phyloP scores from a whole-genome alignment of 768 basidiomycete genomes.

The Megacollybia marginata region DNA sequence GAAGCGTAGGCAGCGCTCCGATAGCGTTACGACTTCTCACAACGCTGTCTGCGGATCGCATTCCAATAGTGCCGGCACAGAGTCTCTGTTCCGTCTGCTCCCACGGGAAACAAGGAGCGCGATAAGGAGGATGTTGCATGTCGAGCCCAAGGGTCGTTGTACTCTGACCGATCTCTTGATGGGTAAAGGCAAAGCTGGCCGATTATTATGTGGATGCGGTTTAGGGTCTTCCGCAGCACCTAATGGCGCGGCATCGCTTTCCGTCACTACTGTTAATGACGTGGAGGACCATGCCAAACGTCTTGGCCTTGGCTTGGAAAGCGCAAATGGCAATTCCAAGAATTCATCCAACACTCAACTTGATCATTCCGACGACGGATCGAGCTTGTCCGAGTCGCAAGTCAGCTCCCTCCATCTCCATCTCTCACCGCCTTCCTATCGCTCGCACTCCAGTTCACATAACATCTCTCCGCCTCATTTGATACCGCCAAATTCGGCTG shows the following conservation, averaged over 20 bases:
- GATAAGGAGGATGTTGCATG: conserved; percentile 87
- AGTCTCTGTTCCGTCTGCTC: conserved; percentile 93
- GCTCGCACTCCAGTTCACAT: background rate
- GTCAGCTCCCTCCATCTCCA: background rate
- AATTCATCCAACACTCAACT: background rate
- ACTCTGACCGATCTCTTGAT: conserved; percentile 88
- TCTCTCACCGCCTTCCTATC: background rate
- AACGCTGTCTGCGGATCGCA: conserved; percentile 40
- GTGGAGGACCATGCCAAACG: background rate
- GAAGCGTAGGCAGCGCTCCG: conserved; percentile 34
- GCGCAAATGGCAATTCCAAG: background rate
- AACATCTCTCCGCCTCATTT: background rate
- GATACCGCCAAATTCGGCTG: background rate
- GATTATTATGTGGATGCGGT: conserved; percentile 74
- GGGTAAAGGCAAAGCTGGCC: conserved; percentile 67
- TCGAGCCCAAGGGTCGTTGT: conserved; percentile 84
- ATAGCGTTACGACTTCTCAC: conserved; percentile 59
- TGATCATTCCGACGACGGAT: background rate
- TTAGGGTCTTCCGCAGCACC: background rate
- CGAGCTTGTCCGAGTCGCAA: background rate
- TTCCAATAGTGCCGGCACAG: conserved; percentile 53
- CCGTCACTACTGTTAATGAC: too few relatives aligned
- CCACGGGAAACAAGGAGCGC: conserved; percentile 89
- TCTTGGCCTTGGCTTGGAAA: background rate
- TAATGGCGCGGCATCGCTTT: too few relatives aligned